Base-by-base conservation (phyloP, 768 basidiomycete species). In the Galerina marginata region DNA sequence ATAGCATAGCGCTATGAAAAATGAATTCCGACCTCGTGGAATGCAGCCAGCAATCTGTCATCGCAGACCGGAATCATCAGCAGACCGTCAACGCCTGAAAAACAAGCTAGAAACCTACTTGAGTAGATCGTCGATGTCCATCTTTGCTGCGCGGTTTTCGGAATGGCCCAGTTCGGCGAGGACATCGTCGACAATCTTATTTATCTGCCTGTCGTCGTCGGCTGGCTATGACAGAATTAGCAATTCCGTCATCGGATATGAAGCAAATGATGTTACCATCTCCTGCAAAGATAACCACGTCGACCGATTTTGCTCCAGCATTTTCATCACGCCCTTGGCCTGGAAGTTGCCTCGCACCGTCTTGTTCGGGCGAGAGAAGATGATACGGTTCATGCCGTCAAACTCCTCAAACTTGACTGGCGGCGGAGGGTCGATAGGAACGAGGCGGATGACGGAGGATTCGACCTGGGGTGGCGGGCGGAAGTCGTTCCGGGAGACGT, bases 371-470 rank as follows among this genome's bases (percentile, higher is more conserved):
- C 96, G 79, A 33, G 87, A 88, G 72, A 99, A 99, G 40, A 97
- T 77, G 56, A 99, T 95, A 45, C 97, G 83, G 48, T 87, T 92
- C 63, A 99, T 81, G 1, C 97, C 97, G 71, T 99, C 97, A 70
- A 98, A 99, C 75, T 99, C 97, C 69, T 96, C 96, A 65, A 99
- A 99, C 71, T 88, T 88, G 61, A 99, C 86, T 0, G 95, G 95
- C 1, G 97, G 97, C 0, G 97, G 97, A 4, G 97, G 97, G 70
- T 99, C 95, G 49, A 91, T 81, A 2, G 96, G 97, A 5, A 88
- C 92, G 59, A 99, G 81, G 54, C 97, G 87, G 39, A 99, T 88
- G 62, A 99, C 97, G 20, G 87, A 90, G 26, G 89, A 92, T 75
- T 99, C 97, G 42, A 99, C 97, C 73, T 92, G 85, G 0, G 97